Evolutionary conservation across 225 moss, liverwort and hornwort genomes (phyloP).

Genomic region (Antitrichia curtipendula): DNA sequence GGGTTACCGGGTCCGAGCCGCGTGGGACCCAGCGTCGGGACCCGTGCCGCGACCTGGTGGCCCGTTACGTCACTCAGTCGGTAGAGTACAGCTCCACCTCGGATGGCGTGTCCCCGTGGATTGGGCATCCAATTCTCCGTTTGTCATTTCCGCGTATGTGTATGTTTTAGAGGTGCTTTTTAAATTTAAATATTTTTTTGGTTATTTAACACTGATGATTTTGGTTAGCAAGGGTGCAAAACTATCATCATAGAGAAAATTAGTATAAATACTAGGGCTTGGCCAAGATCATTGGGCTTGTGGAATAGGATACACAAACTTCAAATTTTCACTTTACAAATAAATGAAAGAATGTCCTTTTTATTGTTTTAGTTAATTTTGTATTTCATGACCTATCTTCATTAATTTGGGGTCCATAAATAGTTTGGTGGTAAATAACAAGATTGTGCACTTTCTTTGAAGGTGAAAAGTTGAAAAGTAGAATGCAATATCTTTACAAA

Average conservation of each 20-base stretch:
- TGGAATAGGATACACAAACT: neutral
- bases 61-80: neutral
- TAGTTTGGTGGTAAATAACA: neutral
- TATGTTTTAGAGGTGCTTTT: too few species aligned
- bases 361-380: neutral
- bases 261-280: accelerated
- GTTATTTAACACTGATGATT: too few species aligned
- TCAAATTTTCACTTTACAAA: neutral
- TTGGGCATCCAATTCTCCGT: neutral
- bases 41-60: neutral
- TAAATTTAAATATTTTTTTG: too few species aligned
- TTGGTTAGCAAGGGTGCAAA: too few species aligned
- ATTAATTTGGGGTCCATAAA: neutral
- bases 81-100: neutral
- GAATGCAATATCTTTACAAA: neutral
- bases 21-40: neutral
- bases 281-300: neutral
- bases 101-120: neutral
- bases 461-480: neutral
- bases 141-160: neutral
- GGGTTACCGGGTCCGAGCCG: neutral
- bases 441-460: neutral
- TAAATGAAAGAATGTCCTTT: neutral
- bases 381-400: neutral
- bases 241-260: accelerated